Base-by-base conservation (phyloP, 441 rosid genomes). In the Erodium moschatum region DNA sequence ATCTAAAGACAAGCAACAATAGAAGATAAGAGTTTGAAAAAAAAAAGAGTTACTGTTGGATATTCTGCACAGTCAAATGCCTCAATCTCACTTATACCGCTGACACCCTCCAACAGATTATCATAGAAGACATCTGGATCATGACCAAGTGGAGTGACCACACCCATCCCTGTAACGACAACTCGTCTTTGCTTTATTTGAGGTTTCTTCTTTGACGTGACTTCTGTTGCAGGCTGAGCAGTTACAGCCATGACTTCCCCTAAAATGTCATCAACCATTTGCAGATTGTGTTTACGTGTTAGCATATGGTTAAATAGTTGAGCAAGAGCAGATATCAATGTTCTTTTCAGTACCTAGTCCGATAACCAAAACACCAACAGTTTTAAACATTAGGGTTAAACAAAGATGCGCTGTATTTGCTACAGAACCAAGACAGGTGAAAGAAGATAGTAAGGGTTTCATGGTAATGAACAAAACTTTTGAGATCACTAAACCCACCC, bases 161-260 rank as follows among this genome's bases (percentile, higher is more conserved):
- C 85, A 46, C 98, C 95, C 98, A 90, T 86, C 46, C 98, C 98
- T 2, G 98, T 93, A 74, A 93, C 97, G 63, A 93, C 98, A 64
- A 93, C 98, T 9, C 90, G 79, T 21, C 95, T 86, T 69, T 87
- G 88, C 87, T 85, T 87, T 3, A 54, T 81, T 27, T 74, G 68
- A 4, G 91, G 96, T 74, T 85, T 94, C 79, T 85, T 87, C 80
- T 18, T 54, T 54, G 72, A 75, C 27, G 63, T 64, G 13, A 71
- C 74, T 73, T 85, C 92, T 75, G 81, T 82, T 15, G 85, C 79
- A 73, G 89, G 89, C 78, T 83, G 89, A 79, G 85, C 80, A 1
- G 90, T 87, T 70, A 88, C 81, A 13, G 94, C 90, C 94, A 83
- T 87, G 48, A 76, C 83, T 79, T 83, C 83, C 67, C 90, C 89